Conservation (phyloP, 139 green algal species). For the Chlorella ohadii region DNA sequence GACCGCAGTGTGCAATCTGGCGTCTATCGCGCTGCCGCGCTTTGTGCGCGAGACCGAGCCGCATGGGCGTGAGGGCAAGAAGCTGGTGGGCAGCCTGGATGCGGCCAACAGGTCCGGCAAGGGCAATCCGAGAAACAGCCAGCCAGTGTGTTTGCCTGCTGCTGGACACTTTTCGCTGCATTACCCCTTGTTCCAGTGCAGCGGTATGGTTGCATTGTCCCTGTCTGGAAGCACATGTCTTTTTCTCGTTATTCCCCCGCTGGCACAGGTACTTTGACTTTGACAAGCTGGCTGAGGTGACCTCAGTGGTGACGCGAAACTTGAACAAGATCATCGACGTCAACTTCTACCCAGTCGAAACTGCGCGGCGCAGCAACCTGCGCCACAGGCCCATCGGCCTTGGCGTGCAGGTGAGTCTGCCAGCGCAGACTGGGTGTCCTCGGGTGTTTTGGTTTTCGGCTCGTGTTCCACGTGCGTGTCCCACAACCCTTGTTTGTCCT, state of each 20-base stretch:
- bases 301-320: conserved; percentile 82
- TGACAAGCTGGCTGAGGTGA: conserved; percentile 77
- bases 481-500: not conserved
- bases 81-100: conserved; percentile 88
- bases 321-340: conserved; percentile 99
- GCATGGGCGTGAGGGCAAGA: conserved; percentile 66
- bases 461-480: too few species aligned
- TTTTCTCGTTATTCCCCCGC: too few species aligned
- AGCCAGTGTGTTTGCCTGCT: too few species aligned
- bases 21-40: conserved; percentile 95
- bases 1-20: conserved; percentile 99
- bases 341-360: conserved; percentile 98
- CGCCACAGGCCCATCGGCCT: conserved; percentile 97
- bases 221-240: too few species aligned
- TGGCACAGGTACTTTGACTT: conserved; percentile 87
- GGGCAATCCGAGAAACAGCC: too few species aligned
- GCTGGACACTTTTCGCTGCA: too few species aligned
- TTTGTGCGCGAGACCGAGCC: conserved; percentile 75
- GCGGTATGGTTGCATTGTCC: too few species aligned
- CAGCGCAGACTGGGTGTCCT: too few species aligned
- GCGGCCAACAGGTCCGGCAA: conserved; percentile 58
- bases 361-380: conserved; percentile 90
- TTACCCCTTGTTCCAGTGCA: too few species aligned
- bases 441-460: not conserved
- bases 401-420: conserved; percentile 78